Evolutionary conservation across 163 green algal genomes (phyloP).

Genomic region (Chlamydomonas reinhardtii): DNA sequence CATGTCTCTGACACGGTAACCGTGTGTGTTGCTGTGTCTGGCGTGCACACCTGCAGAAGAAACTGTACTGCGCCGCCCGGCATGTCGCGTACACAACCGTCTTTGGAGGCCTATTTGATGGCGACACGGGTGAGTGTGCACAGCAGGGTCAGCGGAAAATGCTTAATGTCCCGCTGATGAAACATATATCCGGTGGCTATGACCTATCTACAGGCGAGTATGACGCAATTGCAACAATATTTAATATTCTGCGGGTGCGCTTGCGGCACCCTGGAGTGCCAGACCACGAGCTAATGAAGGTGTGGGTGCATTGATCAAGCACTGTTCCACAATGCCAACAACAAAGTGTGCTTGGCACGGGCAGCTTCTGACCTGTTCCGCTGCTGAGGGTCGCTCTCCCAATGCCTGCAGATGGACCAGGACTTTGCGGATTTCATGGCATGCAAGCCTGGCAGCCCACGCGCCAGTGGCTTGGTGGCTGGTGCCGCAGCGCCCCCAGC

Average conservation of each 20-base stretch:
- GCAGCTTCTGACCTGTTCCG: too few species aligned
- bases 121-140: background rate
- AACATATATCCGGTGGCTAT: too few species aligned
- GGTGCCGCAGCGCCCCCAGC: background rate
- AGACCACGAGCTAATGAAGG: constrained; percentile 34
- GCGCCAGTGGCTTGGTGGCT: too few species aligned
- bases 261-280: background rate
- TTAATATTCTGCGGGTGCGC: constrained; percentile 16
- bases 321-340: too few species aligned
- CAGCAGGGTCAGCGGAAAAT: too few species aligned
- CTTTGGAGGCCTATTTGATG: constrained; percentile 14
- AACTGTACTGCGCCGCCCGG: constrained; percentile 31
- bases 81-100: constrained; percentile 24
- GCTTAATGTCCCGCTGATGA: too few species aligned
- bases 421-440: constrained; percentile 42
- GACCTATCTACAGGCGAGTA: constrained; percentile 20
- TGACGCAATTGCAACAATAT: constrained; percentile 24
- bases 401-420: constrained; percentile 8
- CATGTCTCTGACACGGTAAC: background rate
- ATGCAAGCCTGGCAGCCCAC: background rate
- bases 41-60: background rate
- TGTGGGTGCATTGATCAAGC: background rate
- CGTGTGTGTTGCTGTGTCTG: background rate
- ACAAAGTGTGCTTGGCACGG: background rate
- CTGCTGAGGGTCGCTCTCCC: too few species aligned